Evolutionary conservation across 2,329 filamentous ascomycete genomes (phyloP).

Genomic region (Chrysosphaeria jannelii): DNA sequence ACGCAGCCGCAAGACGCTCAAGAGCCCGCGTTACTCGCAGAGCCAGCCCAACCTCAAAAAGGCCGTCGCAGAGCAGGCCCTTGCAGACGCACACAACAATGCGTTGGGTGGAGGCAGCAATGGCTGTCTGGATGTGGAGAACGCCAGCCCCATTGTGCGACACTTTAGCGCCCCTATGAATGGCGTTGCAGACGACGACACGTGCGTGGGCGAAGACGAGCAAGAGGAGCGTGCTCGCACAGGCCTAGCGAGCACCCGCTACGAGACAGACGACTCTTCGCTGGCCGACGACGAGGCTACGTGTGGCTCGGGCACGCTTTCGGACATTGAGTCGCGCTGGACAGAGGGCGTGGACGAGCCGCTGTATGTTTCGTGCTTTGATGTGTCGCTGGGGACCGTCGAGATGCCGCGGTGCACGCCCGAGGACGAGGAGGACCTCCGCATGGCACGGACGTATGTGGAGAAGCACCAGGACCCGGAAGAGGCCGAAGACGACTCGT

Average conservation of each 20-base stretch:
- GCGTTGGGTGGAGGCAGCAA: background rate
- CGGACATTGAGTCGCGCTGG: no score
- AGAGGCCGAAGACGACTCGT: slow-evolving; percentile 64
- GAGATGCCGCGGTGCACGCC: slow-evolving; percentile 42
- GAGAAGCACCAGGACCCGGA: slow-evolving; percentile 33
- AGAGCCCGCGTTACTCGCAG: slow-evolving; percentile 17
- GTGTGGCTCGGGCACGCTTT: no score
- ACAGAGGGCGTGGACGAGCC: background rate
- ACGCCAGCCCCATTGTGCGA: background rate
- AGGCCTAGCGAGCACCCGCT: no score
- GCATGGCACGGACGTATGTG: slow-evolving; percentile 31
- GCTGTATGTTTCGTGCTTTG: slow-evolving; percentile 1
- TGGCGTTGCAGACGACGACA: no score
- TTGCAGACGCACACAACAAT: no score
- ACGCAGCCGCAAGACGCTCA: slow-evolving; percentile 3
- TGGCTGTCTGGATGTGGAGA: background rate
- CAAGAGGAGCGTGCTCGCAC: no score
- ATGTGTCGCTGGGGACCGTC: slow-evolving; percentile 1
- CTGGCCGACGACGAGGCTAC: no score
- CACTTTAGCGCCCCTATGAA: no score
- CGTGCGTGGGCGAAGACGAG: no score
- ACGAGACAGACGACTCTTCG: no score
- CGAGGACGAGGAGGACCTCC: slow-evolving; percentile 42
- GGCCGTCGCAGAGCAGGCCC: no score
- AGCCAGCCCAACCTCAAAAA: slow-evolving; percentile 21